Evolutionary conservation across 2,329 filamentous ascomycete species (phyloP), one percentile per base, ranked within the genome.

Genomic region (Escovopsis sp.): DNA sequence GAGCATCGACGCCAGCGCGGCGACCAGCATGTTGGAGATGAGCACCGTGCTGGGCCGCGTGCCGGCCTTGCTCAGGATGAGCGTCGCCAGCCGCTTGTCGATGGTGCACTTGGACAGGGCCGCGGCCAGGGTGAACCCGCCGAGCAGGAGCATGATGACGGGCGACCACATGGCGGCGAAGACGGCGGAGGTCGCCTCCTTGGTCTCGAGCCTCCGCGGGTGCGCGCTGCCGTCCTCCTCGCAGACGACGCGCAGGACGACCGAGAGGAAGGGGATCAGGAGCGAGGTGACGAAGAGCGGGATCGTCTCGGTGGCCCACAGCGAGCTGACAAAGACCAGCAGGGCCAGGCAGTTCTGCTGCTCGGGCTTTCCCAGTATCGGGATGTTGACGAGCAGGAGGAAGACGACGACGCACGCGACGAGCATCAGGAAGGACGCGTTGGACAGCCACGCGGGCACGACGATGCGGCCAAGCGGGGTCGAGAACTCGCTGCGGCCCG

Each of bases 91-190:
- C 56, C 91, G 82, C 64, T 96, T 95, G 46, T 94, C 91, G 54
- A 98, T 96, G 51, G 88, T 91, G 62, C 94, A 94, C 60, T 98
- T 98, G 39, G 87, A 94, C 42, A 98, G 65, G 0, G 91, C 93
- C 0, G 91, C 91, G 9, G 91, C 91, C 41, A 98, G 81, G 2
- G 91, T 94, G 56, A 98, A 98, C 29, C 91, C 91, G 51, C 91
- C 91, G 0, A 98, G 77, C 16, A 98, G 70, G 13, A 98, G 76
- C 91, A 98, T 96, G 51, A 98, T 98, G 42, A 98, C 91, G 0
- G 91, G 89, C 4, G 89, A 95, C 91, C 91, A 98, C 91, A 98
- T 98, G 24, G 91, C 81, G 5, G 86, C 72, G 53, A 98, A 96
- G 44, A 95, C 82, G 53, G 83, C 89, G 25, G 74, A 70, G 0